These are phyloP conservation scores for Magnolia changhungtana DNA, from an alignment of 164 flowering plant species.

Conservation along the genomic window DNA sequence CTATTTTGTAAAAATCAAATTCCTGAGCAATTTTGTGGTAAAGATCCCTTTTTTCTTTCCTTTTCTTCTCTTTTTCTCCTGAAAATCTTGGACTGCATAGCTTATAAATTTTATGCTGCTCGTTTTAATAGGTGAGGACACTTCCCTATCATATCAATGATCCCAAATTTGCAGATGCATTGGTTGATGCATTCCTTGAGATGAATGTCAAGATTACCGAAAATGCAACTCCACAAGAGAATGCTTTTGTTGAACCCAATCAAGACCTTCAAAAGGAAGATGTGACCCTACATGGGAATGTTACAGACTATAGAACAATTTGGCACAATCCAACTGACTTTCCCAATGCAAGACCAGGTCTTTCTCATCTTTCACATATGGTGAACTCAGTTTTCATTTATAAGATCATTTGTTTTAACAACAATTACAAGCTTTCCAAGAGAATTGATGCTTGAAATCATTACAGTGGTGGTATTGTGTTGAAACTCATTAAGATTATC, in stretches of 20 bases:
- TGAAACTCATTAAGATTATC: no score
- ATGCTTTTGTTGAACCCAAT: slow-evolving; percentile 15
- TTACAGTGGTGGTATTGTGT: no score
- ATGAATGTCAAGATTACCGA: slow-evolving; percentile 30
- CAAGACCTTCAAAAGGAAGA: slow-evolving; percentile 28
- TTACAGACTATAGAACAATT: slow-evolving; percentile 22
- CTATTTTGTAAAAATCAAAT: no score
- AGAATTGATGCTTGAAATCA: no score
- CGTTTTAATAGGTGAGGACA: slow-evolving; percentile 47
- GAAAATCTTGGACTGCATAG: slow-evolving; percentile 9
- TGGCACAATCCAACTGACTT: slow-evolving; percentile 44
- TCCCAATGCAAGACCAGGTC: slow-evolving; percentile 90
- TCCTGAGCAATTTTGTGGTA: not conserved
- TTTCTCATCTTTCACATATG: not conserved
- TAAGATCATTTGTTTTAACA: not conserved
- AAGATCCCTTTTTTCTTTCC: no score
- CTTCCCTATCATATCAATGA: slow-evolving; percentile 85
- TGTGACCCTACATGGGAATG: slow-evolving; percentile 9
- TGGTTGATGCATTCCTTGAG: slow-evolving; percentile 76
- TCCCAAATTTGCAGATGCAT: slow-evolving; percentile 62
- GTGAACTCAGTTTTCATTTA: not conserved
- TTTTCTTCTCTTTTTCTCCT: not conserved
- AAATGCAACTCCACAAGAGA: slow-evolving; percentile 17
- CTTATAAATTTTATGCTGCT: not conserved
- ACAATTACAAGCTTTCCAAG: no score